Base-by-base conservation (phyloP, 257 asterid species). In the Petunia secreta region DNA sequence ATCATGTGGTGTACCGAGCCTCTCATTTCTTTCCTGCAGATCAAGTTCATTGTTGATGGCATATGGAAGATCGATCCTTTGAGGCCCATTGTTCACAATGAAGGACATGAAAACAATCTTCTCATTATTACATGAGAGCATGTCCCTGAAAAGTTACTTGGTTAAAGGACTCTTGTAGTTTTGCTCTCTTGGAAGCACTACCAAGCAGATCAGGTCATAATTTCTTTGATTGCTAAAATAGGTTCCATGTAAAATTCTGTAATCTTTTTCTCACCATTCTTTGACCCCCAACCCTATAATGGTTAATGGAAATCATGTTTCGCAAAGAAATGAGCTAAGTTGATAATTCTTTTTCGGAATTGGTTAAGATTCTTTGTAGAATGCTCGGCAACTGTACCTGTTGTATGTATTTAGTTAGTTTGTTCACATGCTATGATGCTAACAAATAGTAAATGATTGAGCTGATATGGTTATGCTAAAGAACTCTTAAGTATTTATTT, bases 11-110 rank as follows among this genome's bases (percentile, higher is more conserved):
- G 8, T 25, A 75, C 58, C 46, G 48, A 78, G 53, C 64, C 6
- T 69, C 44, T 34, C 46, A 64, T 38, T 64, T 39, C 50, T 63
- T n/a, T 63, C 6, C 3, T 54, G 83, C 95, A 95, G 99, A 91
- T 95, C 82, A 95, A 95, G 85, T 93, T 95, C 64, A 85, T 95
- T 75, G 97, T 93, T 57, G 97, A 93, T 82, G 99, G 97, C 76
- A n/a, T 63, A 84, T 95, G 99, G 99, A 91, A 77, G 82, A 78
- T 86, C 6, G 97, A 93, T 84, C 96, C 95, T 41, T 91, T 92
- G 74, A 90, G 91, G 57, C 97, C 95, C 66, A 80, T 83, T 5
- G 86, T 88, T 68, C 68, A 86, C 79, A 87, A 81, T 77, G 86
- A 88, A 14, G 97, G 97, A 11, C 81, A 87, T 62, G 91, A 92